A percentile compares a stretch with the other conserved stretches of the same genome.
These are phyloP conservation scores for Pichia manshurica DNA, from an alignment of 805 yeast species.

Conservation along the genomic window DNA sequence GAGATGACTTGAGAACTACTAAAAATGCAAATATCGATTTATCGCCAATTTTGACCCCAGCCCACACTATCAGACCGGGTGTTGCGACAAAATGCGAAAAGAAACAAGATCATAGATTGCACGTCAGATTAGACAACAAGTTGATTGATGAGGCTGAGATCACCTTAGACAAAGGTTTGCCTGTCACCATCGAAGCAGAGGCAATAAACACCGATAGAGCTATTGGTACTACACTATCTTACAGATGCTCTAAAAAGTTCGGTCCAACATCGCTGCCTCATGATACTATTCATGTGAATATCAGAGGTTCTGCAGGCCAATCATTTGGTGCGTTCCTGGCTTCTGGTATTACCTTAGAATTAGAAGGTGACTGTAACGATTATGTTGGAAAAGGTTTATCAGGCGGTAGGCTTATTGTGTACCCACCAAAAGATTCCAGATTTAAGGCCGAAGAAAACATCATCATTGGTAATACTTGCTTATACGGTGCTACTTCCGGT, in stretches of 20 bases:
- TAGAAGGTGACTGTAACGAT: conserved; percentile 97
- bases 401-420: conserved; percentile 89
- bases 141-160: conserved; percentile 92
- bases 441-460: conserved; percentile 96
- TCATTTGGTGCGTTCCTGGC: conserved; percentile 98
- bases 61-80: conserved; percentile 93
- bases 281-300: conserved; percentile 90
- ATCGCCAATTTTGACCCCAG: conserved; percentile 93
- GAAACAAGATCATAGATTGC: conserved; percentile 91
- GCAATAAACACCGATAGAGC: conserved; percentile 96
- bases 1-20: conserved; percentile 79
- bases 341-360: conserved; percentile 88
- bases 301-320: conserved; percentile 94
- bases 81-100: conserved; percentile 89
- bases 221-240: conserved; percentile 89
- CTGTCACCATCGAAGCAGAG: conserved; percentile 88
- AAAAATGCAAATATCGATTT: conserved; percentile 89
- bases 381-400: conserved; percentile 96
- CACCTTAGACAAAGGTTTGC: conserved; percentile 93
- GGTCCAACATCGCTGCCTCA: conserved; percentile 94
- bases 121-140: conserved; percentile 91
- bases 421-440: conserved; percentile 77
- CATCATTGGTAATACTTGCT: conserved; percentile 93
- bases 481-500: conserved; percentile 97
- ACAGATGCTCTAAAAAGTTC: conserved; percentile 85